Conservation (phyloP, 345 rosid genomes). For the Jatropha curcas region DNA sequence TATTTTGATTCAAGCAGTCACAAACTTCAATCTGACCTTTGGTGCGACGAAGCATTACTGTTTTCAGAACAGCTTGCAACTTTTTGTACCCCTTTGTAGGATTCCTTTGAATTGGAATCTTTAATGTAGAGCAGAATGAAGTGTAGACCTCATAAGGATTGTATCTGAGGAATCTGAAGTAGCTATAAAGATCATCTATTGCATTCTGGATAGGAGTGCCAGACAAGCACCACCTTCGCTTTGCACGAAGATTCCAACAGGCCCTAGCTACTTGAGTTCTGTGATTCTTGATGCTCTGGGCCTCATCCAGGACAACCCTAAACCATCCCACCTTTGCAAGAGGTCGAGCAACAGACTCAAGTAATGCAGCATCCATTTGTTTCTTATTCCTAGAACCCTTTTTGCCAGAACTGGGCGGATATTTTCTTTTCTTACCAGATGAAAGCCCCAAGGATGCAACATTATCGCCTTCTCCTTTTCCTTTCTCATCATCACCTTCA, state of each 20-base stretch:
- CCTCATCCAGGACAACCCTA: conserved; percentile 94
- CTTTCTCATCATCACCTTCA: conserved; percentile 61
- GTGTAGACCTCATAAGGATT: conserved; percentile 70
- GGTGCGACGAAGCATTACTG: conserved; percentile 96
- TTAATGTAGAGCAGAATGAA: conserved; percentile 59
- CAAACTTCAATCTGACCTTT: conserved; percentile 71
- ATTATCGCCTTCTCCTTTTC: conserved; percentile 41
- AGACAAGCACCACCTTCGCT: conserved; percentile 98
- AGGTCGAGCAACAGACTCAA: conserved; percentile 67
- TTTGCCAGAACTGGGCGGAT: conserved; percentile 51
- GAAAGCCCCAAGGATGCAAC: conserved; percentile 33
- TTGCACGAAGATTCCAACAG: conserved; percentile 98
- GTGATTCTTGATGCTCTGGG: conserved; percentile 95
- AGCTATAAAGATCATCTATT: conserved; percentile 95
- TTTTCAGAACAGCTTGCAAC: conserved; percentile 84
- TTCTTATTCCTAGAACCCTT: conserved; percentile 59
- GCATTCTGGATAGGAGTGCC: conserved; percentile 99
- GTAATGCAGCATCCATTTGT: conserved; percentile 35
- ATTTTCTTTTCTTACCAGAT: conserved; percentile 60
- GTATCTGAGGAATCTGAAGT: conserved; percentile 92
- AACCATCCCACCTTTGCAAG: conserved; percentile 95
- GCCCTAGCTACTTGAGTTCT: conserved; percentile 97
- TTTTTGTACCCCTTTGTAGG: conserved; percentile 69
- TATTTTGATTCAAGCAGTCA: no score
- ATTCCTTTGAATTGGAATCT: conserved; percentile 62